Base-by-base conservation (phyloP, 805 yeast genomes). In the Suhomyces sp. region DNA sequence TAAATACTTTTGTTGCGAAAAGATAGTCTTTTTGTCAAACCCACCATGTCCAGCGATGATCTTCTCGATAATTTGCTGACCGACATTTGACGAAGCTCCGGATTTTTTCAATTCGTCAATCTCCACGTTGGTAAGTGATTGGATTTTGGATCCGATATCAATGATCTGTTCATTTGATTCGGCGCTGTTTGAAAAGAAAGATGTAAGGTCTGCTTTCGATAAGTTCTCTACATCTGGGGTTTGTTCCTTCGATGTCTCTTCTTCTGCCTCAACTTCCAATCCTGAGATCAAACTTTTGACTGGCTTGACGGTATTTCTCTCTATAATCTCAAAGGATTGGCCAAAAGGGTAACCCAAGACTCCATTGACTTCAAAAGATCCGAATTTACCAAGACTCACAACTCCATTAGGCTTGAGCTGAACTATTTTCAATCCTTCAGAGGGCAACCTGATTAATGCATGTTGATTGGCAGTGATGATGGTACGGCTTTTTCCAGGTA, bases 1-100 rank as follows among this genome's bases (percentile, higher is more conserved):
- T 61, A 93, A 71, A 68, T 94, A 94, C 72, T 94, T 94, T 60
- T 88, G 96, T 68, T 94, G 97, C 1, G 97, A 90, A 64, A 81
- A 90, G 27, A 85, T 74, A 5, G 98, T 94, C 69, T 94, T 94
- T 66, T 89, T 86, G 60, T 89, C 90, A 65, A 94, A 94, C 8
- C 89, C 88, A 36, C 79, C 87, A 70, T 94, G 98, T 10, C 92
- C 84, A 55, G 85, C 86, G 55, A 91, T 86, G 71, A 94, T 88
- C 59, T 82, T 83, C 56, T 87, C 87, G 52, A 93, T 91, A 60
- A 94, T 87, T 46, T 84, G 84, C 60, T 85, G 87, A 23, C 96
- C 96, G 24, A 80, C 75, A 40, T 76, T 79, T 2, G 81, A 76
- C 10, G 82, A 77, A n/a, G 80, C 77, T 5, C 90, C 88, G 29